Evolutionary conservation across 768 basidiomycete species (phyloP), one percentile per base, ranked within the genome.

Genomic region (Russula earlei): DNA sequence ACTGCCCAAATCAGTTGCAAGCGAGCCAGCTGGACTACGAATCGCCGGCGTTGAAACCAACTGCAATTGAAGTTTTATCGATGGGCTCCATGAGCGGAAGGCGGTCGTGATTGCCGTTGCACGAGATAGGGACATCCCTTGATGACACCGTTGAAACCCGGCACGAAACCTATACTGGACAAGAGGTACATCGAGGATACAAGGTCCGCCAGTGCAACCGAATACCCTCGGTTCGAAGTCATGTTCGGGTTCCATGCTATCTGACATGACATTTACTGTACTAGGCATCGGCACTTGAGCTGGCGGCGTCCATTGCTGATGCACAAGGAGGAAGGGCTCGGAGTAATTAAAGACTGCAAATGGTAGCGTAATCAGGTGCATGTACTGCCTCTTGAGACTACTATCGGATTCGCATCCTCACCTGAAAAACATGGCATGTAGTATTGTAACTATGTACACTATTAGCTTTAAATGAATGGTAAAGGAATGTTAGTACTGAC

Each of bases 221-320:
- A 58, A 49, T 54, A 54, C 27, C 46, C 12, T 44, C 52, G 56
- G 56, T 11, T 54, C 52, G 11, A 58, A 41, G 45, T 20, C 36
- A 48, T 54, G 42, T 48, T 53, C 44, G 33, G 56, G 33, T 27
- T 9, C 47, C 25, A 42, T 43, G 27, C 27, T 20, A 24, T 29
- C 43, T 54, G 52, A 44, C 52, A 22, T 54, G 56, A 49, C 52
- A 25, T 24, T 58, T 22, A 43, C 45, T 54, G 45, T 22, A 17
- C 31, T 47, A 20, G 38, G 50, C 44, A 46, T 52, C 51, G 22
- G 56, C 34, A 31, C 46, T 48, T 42, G 25, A 42, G 25, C 33
- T 50, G 20, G 49, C 49, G 19, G 22, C 45, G 5, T 56, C 48
- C 55, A 48, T 49, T 25, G 45, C 24, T 48, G 52, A 24, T 11